Evolutionary conservation across 371 early-diverging fungal genomes (phyloP), one percentile per base, ranked within the genome.

Genomic region (Catenaria anguillulae): DNA sequence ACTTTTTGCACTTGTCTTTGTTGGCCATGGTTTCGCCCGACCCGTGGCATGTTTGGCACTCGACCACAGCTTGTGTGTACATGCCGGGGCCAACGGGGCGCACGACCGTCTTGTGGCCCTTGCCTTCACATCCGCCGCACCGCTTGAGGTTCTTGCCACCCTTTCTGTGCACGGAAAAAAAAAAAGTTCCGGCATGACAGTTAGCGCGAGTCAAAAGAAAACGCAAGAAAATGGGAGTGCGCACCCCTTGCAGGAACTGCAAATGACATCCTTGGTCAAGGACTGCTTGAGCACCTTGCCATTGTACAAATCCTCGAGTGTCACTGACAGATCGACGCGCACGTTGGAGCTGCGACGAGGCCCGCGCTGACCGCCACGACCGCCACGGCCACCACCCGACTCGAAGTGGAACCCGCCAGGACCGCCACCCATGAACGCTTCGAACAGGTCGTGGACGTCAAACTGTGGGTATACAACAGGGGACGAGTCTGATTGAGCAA

Each of bases 211-310:
- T 43, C 21, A 43, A 23, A 48, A 12, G 21, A 6, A 40, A 40
- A 56, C 35, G 6, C n/a, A 33, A 23, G 13, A 33, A 33, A 21
- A 43, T 8, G 19, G 15, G 58, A 58, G 29, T 10, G 36, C 36
- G 17, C 21, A 58, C 58, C 58, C 58, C 42, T 36, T 40, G 43
- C 58, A 58, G 29, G 58, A 17, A 4, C n/a, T 48, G 48, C 62
- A 60, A 17, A 62, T 13, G 15, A 64, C 23, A 31, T 64, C 31
- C 43, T 62, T 62, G 26, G 26, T 17, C 23, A 90, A 68, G 5
- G 87, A 83, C 40, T 90, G 69, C 72, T 88, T 89, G 34, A 84
- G 78, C n/a, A 77, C 77, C 68, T 90, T 92, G 70, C 94, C 94
- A 58, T 80, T 79, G 73, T 92, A 93, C 43, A 93, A 72, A 63